Percentiles rank a stretch among this genome's conserved stretches.
Evolutionary conservation across 176 grass and related monocot species (phyloP).

Genomic region (Areca catechu): DNA sequence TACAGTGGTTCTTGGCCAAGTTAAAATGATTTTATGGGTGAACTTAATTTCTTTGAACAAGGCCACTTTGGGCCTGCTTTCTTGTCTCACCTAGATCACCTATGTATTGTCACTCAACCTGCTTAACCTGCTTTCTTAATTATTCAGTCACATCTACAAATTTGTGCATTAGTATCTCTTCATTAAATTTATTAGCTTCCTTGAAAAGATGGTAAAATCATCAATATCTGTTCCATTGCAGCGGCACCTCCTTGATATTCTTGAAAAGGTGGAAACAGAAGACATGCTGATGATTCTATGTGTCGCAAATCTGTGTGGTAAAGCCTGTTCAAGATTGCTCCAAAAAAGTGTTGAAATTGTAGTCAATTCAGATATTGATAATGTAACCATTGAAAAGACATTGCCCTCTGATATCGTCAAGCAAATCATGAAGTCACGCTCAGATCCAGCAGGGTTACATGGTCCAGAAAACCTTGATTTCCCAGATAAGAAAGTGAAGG

Average conservation of each 20-base stretch:
- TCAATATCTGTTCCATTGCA: conserved; percentile 2
- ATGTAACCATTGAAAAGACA: conserved; percentile 6
- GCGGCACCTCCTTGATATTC: conserved; percentile 11
- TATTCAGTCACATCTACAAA: neutral
- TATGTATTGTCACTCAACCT: neutral
- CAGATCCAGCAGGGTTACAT: neutral
- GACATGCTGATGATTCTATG: neutral
- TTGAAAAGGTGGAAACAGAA: conserved; percentile 5
- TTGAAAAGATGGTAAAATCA: neutral
- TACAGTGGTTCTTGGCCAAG: too few relatives aligned
- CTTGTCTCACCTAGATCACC: too few relatives aligned
- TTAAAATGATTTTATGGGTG: too few relatives aligned
- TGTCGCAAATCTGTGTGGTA: conserved; percentile 8
- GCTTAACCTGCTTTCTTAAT: neutral
- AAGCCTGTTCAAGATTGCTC: neutral
- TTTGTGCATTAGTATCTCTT: neutral
- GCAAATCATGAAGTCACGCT: neutral
- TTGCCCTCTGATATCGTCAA: neutral
- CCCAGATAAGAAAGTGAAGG: conserved; percentile 1
- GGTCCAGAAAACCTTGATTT: neutral
- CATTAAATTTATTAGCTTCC: neutral
- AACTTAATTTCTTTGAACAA: too few relatives aligned
- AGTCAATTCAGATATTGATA: neutral
- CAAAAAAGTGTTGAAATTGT: neutral
- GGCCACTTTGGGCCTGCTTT: too few relatives aligned